These are phyloP conservation scores for Globisporangium rhizosaccharum DNA, from an alignment of 352 stramenopile species.

Conservation along the genomic window DNA sequence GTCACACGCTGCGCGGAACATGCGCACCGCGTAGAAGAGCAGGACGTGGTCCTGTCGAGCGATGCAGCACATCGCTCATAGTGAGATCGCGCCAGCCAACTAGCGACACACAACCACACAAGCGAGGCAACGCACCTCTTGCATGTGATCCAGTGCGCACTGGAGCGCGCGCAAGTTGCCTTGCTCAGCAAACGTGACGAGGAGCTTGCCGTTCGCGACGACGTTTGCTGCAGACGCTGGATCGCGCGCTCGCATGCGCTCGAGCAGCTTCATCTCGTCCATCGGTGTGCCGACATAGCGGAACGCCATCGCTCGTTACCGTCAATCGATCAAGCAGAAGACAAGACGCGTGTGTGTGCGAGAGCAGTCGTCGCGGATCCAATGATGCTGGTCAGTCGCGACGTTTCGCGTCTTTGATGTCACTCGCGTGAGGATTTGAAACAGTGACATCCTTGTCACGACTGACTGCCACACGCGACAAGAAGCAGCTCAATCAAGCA, in stretches of 20 bases:
- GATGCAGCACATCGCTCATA: neutral
- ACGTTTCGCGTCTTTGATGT: neutral
- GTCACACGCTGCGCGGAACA: slow-evolving; percentile 59
- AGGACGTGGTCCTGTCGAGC: slow-evolving; percentile 33
- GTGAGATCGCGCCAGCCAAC: neutral
- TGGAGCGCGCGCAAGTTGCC: slow-evolving; percentile 51
- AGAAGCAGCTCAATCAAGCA: neutral
- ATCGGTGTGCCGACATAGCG: slow-evolving; percentile 26
- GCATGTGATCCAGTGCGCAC: slow-evolving; percentile 37
- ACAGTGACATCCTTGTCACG: neutral
- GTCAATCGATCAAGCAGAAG: no score
- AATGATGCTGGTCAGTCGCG: neutral
- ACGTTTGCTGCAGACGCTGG: slow-evolving; percentile 49
- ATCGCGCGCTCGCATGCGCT: slow-evolving; percentile 35
- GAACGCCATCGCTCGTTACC: slow-evolving; percentile 30
- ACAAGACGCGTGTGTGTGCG: neutral
- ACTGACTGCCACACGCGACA: neutral
- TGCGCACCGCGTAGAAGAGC: slow-evolving; percentile 57
- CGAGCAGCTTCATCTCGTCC: slow-evolving; percentile 57
- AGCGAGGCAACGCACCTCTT: slow-evolving; percentile 20
- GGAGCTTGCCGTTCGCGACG: slow-evolving; percentile 58
- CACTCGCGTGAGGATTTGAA: neutral
- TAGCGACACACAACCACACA: neutral
- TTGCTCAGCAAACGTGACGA: slow-evolving; percentile 38
- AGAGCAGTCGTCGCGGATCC: neutral